A percentile compares a stretch with the other conserved stretches of the same genome.
Conservation (phyloP, 1,284 basidiomycete genomes). For the Papiliotrema fonsecae region DNA sequence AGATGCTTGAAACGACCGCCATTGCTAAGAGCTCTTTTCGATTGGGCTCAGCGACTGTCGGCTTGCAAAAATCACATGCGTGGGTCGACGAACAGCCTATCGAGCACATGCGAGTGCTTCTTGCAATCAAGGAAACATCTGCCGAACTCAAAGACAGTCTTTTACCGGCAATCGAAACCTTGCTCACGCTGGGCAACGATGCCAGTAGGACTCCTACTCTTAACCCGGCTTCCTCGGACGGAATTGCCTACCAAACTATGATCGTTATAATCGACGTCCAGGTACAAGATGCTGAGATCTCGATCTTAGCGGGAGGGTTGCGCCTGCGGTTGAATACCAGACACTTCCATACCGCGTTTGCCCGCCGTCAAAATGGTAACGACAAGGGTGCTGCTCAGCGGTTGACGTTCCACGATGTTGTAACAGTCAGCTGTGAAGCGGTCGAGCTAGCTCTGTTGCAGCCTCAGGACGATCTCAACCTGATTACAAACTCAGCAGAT, state of each 20-base stretch:
- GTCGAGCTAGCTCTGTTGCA: conserved; percentile 11
- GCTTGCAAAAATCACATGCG: conserved; percentile 4
- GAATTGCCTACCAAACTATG: background rate
- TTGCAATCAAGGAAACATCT: conserved; percentile 14
- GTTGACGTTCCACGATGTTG: background rate
- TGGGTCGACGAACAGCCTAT: conserved; percentile 6
- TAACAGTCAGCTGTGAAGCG: background rate
- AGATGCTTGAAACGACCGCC: conserved; percentile 12
- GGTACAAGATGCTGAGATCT: background rate
- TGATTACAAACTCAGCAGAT: background rate
- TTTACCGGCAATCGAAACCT: conserved; percentile 9
- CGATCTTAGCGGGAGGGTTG: conserved; percentile 4
- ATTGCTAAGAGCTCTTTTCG: conserved; percentile 18
- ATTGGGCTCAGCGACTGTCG: conserved; percentile 17
- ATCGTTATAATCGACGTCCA: conserved; percentile 1
- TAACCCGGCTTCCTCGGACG: background rate
- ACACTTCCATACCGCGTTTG: background rate
- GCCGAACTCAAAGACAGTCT: conserved; percentile 28
- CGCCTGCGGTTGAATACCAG: background rate
- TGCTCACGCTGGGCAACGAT: conserved; percentile 7
- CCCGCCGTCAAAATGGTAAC: background rate
- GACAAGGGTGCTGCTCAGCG: no score
- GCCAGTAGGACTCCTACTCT: background rate
- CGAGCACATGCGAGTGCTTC: conserved; percentile 14
- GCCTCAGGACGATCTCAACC: conserved; percentile 1